These are phyloP conservation scores for Tricholoma hemisulphureum DNA, from an alignment of 768 basidiomycete species.

Conservation along the genomic window DNA sequence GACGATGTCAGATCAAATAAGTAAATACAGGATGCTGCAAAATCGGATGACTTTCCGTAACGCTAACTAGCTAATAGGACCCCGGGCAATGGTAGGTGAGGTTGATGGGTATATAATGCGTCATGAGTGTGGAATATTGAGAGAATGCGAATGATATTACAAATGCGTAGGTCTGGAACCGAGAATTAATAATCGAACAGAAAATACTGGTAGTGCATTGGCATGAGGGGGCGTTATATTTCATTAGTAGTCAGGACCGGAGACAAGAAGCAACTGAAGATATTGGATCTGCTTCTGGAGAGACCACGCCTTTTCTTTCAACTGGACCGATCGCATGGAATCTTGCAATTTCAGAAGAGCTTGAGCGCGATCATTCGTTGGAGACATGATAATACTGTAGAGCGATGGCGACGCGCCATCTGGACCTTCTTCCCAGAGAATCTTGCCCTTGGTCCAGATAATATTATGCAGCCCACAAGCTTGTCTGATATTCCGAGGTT, in stretches of 20 bases:
- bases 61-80: too few relatives aligned
- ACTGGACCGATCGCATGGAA: background rate
- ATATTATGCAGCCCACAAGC: constrained; percentile 19
- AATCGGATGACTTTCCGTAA: too few relatives aligned
- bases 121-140: too few relatives aligned
- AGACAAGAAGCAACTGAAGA: background rate
- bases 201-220: too few relatives aligned
- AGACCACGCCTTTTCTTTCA: background rate
- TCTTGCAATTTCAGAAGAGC: background rate
- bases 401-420: background rate
- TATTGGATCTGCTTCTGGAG: background rate
- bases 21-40: too few relatives aligned
- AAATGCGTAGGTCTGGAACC: too few relatives aligned
- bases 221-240: too few relatives aligned
- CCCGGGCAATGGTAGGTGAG: too few relatives aligned
- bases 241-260: background rate
- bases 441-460: background rate
- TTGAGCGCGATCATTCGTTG: background rate
- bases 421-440: background rate
- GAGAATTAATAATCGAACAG: too few relatives aligned
- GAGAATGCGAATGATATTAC: too few relatives aligned
- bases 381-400: background rate
- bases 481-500: constrained; percentile 17
- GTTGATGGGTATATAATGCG: too few relatives aligned
- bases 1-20: too few relatives aligned